These are phyloP conservation scores for Fusarium proliferatum DNA, from an alignment of 2,329 filamentous ascomycete genomes.

Conservation along the genomic window DNA sequence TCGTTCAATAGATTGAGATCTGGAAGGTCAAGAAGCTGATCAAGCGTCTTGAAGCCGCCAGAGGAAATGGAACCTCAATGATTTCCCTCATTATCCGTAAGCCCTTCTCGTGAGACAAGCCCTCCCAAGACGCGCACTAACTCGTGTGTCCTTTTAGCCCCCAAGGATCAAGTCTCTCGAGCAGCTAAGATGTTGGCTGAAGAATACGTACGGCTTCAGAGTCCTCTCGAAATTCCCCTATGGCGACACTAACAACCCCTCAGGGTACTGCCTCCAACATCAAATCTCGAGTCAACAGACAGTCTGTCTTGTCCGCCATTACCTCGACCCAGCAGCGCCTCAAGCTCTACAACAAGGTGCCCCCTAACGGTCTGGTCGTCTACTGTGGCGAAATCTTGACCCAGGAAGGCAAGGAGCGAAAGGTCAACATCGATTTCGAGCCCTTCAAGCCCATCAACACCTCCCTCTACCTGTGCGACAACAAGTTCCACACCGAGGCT, in stretches of 20 bases:
- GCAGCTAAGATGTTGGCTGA: conserved; percentile 99
- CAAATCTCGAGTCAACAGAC: conserved; percentile 98
- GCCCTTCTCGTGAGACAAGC: conserved; percentile 49
- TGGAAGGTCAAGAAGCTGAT: conserved; percentile 99
- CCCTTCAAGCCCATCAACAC: conserved; percentile 99
- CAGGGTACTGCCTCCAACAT: conserved; percentile 99
- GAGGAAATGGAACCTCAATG: conserved; percentile 99
- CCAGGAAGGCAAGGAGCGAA: conserved; percentile 96
- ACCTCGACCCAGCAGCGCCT: conserved; percentile 99
- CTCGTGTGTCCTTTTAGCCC: conserved; percentile 66
- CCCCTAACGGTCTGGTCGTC: conserved; percentile 95
- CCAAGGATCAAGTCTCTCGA: conserved; percentile 97
- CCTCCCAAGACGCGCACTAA: conserved; percentile 42
- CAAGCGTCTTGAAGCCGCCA: conserved; percentile 95
- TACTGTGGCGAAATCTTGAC: conserved; percentile 99
- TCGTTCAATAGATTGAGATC: conserved; percentile 70
- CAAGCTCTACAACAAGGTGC: conserved; percentile 99
- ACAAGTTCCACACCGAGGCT: conserved; percentile 99
- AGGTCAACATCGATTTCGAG: conserved; percentile 99
- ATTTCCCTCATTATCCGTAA: conserved; percentile 98
- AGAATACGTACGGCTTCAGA: conserved; percentile 81
- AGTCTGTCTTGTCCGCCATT: conserved; percentile 97
- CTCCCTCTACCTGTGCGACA: conserved; percentile 98
- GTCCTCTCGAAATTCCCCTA: not conserved
- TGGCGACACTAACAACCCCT: conserved; percentile 34